Percentiles rank a stretch among this genome's conserved stretches.
Conservation (phyloP, 164 flowering plant species). For the Echeveria elegans region DNA sequence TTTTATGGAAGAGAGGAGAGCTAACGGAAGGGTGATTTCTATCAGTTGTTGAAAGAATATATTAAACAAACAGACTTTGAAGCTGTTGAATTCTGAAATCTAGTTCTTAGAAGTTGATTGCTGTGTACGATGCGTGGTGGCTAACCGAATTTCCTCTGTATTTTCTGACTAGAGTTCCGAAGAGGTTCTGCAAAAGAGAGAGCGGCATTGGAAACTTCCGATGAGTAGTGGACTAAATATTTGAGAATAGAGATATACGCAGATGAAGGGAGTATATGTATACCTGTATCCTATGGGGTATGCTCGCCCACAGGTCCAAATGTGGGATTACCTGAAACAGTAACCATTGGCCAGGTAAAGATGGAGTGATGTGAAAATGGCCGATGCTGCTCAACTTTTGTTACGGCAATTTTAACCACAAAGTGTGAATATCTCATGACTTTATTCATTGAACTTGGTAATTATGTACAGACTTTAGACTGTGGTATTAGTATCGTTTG, state of each 20-base stretch:
- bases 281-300: slow-evolving; percentile 75
- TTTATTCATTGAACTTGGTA: no score
- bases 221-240: no score
- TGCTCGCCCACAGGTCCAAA: slow-evolving; percentile 59
- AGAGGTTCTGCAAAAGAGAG: slow-evolving; percentile 34
- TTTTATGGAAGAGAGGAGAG: no score
- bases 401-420: no score
- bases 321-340: slow-evolving; percentile 57
- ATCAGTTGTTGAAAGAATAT: not conserved
- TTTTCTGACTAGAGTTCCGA: slow-evolving; percentile 35
- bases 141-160: slow-evolving; percentile 49
- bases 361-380: not conserved
- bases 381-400: not conserved
- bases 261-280: not conserved
- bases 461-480: no score
- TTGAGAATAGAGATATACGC: not conserved
- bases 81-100: not conserved
- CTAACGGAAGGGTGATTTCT: no score
- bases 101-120: slow-evolving; percentile 49
- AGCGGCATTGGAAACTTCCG: not conserved
- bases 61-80: no score
- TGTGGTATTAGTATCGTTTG: no score
- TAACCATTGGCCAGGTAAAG: not conserved
- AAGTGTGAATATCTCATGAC: no score
- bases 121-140: slow-evolving; percentile 56